These are phyloP conservation scores for Articulospora tetracladia DNA, from an alignment of 495 filamentous ascomycete genomes.

Conservation along the genomic window DNA sequence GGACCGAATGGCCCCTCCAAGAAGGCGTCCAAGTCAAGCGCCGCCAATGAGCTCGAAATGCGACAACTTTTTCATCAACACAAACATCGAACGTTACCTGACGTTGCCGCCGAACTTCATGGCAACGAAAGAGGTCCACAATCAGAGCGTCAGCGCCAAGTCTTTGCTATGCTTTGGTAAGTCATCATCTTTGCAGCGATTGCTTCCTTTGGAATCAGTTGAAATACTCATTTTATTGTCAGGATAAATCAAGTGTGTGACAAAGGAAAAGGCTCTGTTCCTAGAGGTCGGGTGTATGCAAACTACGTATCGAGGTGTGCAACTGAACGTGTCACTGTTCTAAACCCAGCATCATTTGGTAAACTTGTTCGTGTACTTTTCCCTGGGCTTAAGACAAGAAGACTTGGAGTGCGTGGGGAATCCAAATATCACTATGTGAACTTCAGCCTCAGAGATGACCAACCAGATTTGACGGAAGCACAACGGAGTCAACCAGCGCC, in stretches of 20 bases:
- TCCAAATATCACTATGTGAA: slow-evolving; percentile 99
- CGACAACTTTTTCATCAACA: slow-evolving; percentile 77
- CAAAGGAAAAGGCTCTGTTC: slow-evolving; percentile 78
- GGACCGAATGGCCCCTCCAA: slow-evolving; percentile 49
- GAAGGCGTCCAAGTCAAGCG: slow-evolving; percentile 63
- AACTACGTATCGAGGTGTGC: slow-evolving; percentile 89
- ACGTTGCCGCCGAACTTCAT: slow-evolving; percentile 75
- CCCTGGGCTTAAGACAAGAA: slow-evolving; percentile 85
- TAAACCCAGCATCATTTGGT: slow-evolving; percentile 96
- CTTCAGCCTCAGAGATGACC: slow-evolving; percentile 66
- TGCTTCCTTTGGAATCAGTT: neutral
- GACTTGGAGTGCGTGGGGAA: slow-evolving; percentile 89
- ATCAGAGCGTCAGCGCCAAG: slow-evolving; percentile 90
- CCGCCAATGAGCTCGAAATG: slow-evolving; percentile 89
- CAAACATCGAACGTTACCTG: slow-evolving; percentile 66
- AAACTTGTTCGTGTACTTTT: slow-evolving; percentile 96
- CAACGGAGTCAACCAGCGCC: slow-evolving; percentile 30
- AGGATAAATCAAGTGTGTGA: slow-evolving; percentile 84
- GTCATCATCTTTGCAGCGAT: slow-evolving; percentile 16
- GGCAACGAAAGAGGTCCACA: slow-evolving; percentile 63
- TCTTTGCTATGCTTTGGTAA: slow-evolving; percentile 98
- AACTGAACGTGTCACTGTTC: slow-evolving; percentile 82
- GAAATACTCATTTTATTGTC: neutral
- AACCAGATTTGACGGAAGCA: slow-evolving; percentile 40
- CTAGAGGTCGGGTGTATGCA: slow-evolving; percentile 87